Base-by-base conservation (phyloP, 2,329 filamentous ascomycete genomes). In the Xylogone sp. region DNA sequence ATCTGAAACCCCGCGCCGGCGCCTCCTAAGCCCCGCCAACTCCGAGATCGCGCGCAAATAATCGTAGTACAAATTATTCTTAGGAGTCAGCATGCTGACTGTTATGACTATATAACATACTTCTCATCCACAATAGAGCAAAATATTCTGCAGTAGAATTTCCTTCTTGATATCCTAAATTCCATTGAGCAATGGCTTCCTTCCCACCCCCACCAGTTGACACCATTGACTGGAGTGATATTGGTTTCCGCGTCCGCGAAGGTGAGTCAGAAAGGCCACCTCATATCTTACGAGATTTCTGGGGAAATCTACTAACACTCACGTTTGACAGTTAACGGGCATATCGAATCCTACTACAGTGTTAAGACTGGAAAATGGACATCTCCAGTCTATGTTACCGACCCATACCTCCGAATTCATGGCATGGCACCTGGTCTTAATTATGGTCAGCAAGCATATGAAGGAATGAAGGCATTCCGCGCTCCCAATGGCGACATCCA, bases 391-490 rank as follows among this genome's bases (percentile, higher is more conserved):
- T 96, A 96, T 72, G 84, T 97, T 55, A 72, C 82, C 54, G 89
- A 93, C 62, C 93, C 93, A 6, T 92, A 81, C 75, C 82, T 97
- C 62, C 85, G 86, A 59, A 84, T 97, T 66, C 93, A 97, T 71
- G 94, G 93, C 70, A 94, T 99, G 89, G 86, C 92, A 0, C 92
- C 94, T 0, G 93, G 84, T 43, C 82, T 97, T 59, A 99, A 99
- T 79, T 99, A 99, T 70, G 91, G 93, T 53, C 91, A 96, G 68
- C 94, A 97, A 75, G 93, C 90, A 63, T 99, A 96, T 76, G 94
- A 99, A 70, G 94, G 94, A n/a, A 84, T 97, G 68, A 97, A 97
- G 72, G 92, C 93, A 50, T 97, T 97, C 80, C 90, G 93, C 56
- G 76, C 79, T 2, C 88, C 90, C 18, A 82, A 87, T 68, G 68